Conservation (phyloP, 164 flowering plant species). For the Sedum album region DNA sequence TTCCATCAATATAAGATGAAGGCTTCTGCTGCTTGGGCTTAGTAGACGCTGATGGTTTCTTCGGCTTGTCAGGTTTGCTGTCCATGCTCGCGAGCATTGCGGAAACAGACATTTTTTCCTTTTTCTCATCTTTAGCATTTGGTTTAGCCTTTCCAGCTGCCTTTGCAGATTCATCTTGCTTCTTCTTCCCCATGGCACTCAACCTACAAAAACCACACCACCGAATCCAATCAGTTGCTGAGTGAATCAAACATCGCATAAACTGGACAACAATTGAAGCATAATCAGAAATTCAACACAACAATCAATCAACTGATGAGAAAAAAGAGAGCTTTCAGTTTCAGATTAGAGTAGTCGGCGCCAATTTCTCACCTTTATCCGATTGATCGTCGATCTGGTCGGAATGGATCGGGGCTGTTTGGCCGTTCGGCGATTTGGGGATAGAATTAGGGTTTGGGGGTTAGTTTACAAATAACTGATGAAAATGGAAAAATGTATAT, state of each 20-base stretch:
- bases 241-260: too few species aligned
- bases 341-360: not conserved
- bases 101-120: conserved; percentile 53
- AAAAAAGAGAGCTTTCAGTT: not conserved
- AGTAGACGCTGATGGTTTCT: conserved; percentile 23
- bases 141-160: conserved; percentile 24
- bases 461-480: too few species aligned
- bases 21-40: conserved; percentile 30
- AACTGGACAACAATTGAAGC: not conserved
- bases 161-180: conserved; percentile 33
- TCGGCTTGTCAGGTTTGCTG: conserved; percentile 53
- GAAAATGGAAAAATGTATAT: too few species aligned
- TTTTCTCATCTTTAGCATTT: conserved; percentile 23
- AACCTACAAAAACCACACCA: not conserved
- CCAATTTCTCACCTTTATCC: too few species aligned
- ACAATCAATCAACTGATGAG: not conserved
- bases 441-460: too few species aligned
- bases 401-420: too few species aligned
- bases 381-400: not conserved
- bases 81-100: conserved; percentile 85
- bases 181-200: conserved; percentile 52
- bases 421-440: too few species aligned
- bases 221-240: too few species aligned
- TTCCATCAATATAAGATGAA: conserved; percentile 49
- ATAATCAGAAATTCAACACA: too few species aligned